A percentile compares a stretch with the other conserved stretches of the same genome.
Evolutionary conservation across 805 yeast species (phyloP).

Genomic region (Kuraishia hungarica): DNA sequence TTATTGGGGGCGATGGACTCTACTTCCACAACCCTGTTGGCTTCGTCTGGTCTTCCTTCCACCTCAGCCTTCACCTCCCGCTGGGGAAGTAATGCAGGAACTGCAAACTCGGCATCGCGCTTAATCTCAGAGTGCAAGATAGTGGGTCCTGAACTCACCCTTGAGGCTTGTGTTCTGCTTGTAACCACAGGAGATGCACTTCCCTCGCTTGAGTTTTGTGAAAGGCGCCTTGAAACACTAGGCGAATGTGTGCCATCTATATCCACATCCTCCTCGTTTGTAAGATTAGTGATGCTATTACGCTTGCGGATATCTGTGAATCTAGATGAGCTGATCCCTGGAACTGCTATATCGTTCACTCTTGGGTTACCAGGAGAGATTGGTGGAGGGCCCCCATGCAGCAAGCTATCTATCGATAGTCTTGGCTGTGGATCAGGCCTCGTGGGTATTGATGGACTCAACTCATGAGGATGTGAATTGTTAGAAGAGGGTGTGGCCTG

Average conservation of each 20-base stretch:
- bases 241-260: constrained; percentile 31
- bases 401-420: constrained; percentile 1
- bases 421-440: neutral
- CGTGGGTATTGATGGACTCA: neutral
- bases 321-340: neutral
- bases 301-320: constrained; percentile 11
- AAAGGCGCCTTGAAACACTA: constrained; percentile 21
- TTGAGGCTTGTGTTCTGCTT: neutral
- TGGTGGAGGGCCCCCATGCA: constrained; percentile 8
- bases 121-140: neutral
- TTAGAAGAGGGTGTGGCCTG: neutral
- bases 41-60: neutral
- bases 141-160: neutral
- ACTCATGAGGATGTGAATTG: neutral
- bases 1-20: neutral
- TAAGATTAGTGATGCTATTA: constrained; percentile 24
- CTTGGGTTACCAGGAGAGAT: neutral
- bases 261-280: constrained; percentile 38
- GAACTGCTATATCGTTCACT: neutral
- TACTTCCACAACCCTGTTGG: neutral
- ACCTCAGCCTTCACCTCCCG: neutral
- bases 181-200: constrained; percentile 14
- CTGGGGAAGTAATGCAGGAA: neutral
- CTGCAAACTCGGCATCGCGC: neutral
- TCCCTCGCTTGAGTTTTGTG: constrained; percentile 15